Percentiles rank a stretch among this genome's conserved stretches.
These are phyloP conservation scores for Xylaria telfairii DNA, from an alignment of 495 filamentous ascomycete species.

Conservation along the genomic window DNA sequence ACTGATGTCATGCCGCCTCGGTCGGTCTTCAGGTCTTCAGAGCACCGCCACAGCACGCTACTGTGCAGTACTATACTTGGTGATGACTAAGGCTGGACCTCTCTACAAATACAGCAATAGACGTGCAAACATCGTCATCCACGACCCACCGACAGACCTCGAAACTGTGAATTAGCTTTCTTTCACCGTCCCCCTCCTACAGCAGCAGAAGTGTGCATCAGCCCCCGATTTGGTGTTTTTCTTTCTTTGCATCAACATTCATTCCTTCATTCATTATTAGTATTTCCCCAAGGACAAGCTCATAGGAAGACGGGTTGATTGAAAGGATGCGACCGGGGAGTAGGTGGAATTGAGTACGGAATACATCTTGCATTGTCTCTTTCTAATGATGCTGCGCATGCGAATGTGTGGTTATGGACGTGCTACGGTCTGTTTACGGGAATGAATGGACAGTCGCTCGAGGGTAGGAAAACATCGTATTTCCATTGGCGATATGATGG, in stretches of 20 bases:
- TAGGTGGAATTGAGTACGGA: not conserved
- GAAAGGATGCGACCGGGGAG: not conserved
- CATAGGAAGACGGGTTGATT: not conserved
- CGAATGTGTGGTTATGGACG: not conserved
- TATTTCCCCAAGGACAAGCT: not conserved
- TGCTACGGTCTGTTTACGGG: not conserved
- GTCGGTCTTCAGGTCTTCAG: not conserved
- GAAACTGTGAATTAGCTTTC: too few relatives aligned
- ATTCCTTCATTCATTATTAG: too few relatives aligned
- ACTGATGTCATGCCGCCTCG: constrained; percentile 14
- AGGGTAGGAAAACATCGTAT: not conserved
- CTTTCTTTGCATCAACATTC: not conserved
- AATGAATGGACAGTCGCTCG: not conserved
- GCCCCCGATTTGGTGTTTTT: not conserved
- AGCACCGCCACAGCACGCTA: constrained; percentile 5
- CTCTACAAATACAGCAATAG: too few relatives aligned
- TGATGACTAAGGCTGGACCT: constrained; percentile 7
- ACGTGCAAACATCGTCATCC: not conserved
- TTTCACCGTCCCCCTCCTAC: not conserved
- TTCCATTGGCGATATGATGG: not conserved
- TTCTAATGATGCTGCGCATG: not conserved
- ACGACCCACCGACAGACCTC: too few relatives aligned
- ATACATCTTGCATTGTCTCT: not conserved
- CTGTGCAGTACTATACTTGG: not conserved
- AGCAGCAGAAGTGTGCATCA: not conserved